A percentile compares a stretch with the other conserved stretches of the same genome.
phyloP scores from a whole-genome alignment of 306 rosid genomes.

The Cicer cuneatum region DNA sequence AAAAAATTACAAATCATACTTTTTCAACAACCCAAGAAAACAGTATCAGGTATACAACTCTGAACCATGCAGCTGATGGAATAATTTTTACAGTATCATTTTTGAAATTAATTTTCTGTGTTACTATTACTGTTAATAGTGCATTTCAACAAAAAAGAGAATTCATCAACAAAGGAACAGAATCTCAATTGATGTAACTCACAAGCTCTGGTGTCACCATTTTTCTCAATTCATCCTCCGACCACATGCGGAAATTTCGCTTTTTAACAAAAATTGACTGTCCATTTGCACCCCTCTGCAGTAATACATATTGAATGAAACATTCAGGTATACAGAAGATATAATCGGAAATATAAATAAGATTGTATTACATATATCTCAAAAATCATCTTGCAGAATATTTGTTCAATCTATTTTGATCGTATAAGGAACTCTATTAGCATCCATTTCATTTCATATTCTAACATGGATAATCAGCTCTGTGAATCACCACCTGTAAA shows the following conservation, averaged over 20 bases:
- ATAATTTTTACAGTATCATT: not conserved
- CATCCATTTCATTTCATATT: conserved; percentile 24
- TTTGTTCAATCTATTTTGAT: not conserved
- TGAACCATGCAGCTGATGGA: conserved; percentile 11
- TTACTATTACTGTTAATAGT: conserved; percentile 21
- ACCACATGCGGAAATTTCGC: conserved; percentile 80
- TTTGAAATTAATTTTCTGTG: conserved; percentile 19
- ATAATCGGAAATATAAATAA: not conserved
- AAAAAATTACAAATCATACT: not conserved
- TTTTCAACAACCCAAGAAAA: conserved; percentile 28
- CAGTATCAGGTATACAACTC: conserved; percentile 18
- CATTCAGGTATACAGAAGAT: conserved; percentile 45
- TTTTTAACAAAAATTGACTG: conserved; percentile 82
- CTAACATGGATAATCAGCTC: conserved; percentile 2
- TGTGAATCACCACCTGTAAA: conserved; percentile 63
- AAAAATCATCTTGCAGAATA: conserved; percentile 12
- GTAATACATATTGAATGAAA: conserved; percentile 46
- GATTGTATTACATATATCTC: not conserved
- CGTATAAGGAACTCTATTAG: conserved; percentile 9
- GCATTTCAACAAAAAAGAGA: conserved; percentile 30
- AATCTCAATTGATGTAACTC: conserved; percentile 49
- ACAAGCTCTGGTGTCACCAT: conserved; percentile 96
- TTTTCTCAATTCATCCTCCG: conserved; percentile 80
- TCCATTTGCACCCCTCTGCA: conserved; percentile 81
- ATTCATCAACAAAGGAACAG: conserved; percentile 35